These are phyloP conservation scores for Myochromella boudieri DNA, from an alignment of 768 basidiomycete species.

Conservation along the genomic window DNA sequence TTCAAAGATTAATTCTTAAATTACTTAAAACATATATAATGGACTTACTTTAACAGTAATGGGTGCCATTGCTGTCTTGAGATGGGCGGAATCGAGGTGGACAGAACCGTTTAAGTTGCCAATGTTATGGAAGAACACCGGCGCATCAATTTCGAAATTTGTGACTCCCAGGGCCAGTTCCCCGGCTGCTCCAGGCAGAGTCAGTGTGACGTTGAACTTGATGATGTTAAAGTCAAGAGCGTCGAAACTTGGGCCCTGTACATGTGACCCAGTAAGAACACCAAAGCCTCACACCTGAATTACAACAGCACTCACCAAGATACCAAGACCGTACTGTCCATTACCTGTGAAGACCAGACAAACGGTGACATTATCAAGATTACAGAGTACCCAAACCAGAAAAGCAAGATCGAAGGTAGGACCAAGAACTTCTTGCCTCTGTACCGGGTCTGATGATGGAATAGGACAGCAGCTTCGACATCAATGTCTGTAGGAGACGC, in stretches of 20 bases:
- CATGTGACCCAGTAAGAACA: neutral
- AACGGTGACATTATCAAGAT: slow-evolving; percentile 21
- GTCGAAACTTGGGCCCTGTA: slow-evolving; percentile 18
- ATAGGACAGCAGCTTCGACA: neutral
- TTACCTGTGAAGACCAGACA: slow-evolving; percentile 23
- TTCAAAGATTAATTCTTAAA: slow-evolving; percentile 4
- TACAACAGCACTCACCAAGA: slow-evolving; percentile 28
- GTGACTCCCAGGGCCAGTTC: slow-evolving; percentile 33
- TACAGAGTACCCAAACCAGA: neutral
- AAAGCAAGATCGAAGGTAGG: neutral
- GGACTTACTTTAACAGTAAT: slow-evolving; percentile 34
- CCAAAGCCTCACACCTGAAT: neutral
- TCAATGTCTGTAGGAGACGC: neutral
- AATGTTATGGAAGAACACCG: slow-evolving; percentile 40
- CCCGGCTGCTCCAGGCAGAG: slow-evolving; percentile 19
- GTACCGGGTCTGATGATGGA: too few species aligned
- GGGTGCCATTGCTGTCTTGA: slow-evolving; percentile 33
- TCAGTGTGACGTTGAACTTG: slow-evolving; percentile 22
- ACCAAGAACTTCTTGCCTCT: neutral
- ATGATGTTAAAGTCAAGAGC: slow-evolving; percentile 14
- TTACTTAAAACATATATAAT: neutral
- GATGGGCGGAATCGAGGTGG: slow-evolving; percentile 36
- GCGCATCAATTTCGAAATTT: slow-evolving; percentile 42
- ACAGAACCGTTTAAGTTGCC: slow-evolving; percentile 34
- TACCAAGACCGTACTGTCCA: slow-evolving; percentile 31